Percentiles rank a stretch among this genome's conserved stretches.
phyloP scores from a whole-genome alignment of 768 basidiomycete genomes.

The Boletus fagicola region DNA sequence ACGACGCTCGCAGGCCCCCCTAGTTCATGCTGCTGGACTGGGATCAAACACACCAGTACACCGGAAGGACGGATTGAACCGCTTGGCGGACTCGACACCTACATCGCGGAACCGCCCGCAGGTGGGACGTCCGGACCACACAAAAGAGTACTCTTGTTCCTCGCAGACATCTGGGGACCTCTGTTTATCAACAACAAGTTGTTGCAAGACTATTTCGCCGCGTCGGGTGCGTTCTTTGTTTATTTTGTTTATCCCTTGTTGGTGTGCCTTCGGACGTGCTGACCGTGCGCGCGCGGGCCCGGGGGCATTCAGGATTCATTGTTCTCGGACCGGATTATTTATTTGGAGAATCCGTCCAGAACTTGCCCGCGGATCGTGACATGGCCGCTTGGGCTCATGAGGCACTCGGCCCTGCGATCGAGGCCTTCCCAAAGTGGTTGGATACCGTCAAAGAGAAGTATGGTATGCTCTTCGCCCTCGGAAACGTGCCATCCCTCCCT shows the following conservation, averaged over 20 bases:
- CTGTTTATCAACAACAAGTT: constrained; percentile 48
- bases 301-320: constrained; percentile 43
- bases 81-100: constrained; percentile 51
- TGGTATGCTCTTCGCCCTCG: constrained; percentile 32
- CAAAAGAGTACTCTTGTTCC: constrained; percentile 52
- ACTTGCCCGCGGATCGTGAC: constrained; percentile 34
- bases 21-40: constrained; percentile 46
- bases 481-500: background rate
- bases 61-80: constrained; percentile 42
- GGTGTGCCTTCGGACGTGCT: background rate
- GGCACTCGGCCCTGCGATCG: constrained; percentile 32
- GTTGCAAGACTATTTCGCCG: constrained; percentile 60
- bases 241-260: no score
- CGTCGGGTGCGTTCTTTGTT: constrained; percentile 54
- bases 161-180: constrained; percentile 42
- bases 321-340: constrained; percentile 41
- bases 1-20: constrained; percentile 41
- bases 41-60: constrained; percentile 49
- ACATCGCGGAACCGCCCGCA: constrained; percentile 48
- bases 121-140: constrained; percentile 19
- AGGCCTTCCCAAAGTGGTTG: constrained; percentile 13
- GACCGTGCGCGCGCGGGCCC: background rate
- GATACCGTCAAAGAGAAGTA: constrained; percentile 45
- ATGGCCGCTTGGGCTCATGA: constrained; percentile 39
- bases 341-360: constrained; percentile 33